phyloP scores from a whole-genome alignment of 805 yeast genomes.

The Jamesozyma spencerorum region DNA sequence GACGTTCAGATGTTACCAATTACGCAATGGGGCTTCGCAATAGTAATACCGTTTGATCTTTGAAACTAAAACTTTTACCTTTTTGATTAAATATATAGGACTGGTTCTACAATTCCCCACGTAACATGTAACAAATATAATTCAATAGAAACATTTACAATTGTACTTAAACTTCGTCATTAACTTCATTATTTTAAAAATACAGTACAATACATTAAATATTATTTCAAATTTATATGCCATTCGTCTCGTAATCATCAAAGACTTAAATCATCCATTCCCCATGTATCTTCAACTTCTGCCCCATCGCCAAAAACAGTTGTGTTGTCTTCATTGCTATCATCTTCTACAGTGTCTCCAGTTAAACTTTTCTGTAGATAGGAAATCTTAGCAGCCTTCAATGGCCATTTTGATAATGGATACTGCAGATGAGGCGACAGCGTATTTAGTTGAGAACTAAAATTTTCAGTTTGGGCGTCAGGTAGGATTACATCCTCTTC shows the following conservation, averaged over 20 bases:
- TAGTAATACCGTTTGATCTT: background rate
- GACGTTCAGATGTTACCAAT: conserved; percentile 2
- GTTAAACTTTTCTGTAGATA: conserved; percentile 76
- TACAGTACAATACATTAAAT: no score
- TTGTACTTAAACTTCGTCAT: no score
- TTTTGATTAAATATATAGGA: no score
- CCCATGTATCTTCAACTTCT: background rate
- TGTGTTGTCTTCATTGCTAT: background rate
- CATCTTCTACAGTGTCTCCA: conserved; percentile 48
- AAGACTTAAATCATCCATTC: background rate
- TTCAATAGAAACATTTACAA: no score
- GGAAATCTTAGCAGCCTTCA: conserved; percentile 60
- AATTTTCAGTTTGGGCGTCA: conserved; percentile 16
- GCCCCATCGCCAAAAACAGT: background rate
- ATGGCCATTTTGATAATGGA: conserved; percentile 66
- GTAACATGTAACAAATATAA: no score
- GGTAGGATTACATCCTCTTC: conserved; percentile 60
- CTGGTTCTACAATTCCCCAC: no score
- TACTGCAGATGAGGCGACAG: conserved; percentile 28
- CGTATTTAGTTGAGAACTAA: conserved; percentile 34
- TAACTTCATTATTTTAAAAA: no score
- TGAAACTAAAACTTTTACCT: no score
- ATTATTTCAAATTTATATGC: no score
- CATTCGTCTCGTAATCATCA: background rate
- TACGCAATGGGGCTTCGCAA: conserved; percentile 4